phyloP scores from a whole-genome alignment of 169 alveolate genomes.

The Eimeria falciformis region DNA sequence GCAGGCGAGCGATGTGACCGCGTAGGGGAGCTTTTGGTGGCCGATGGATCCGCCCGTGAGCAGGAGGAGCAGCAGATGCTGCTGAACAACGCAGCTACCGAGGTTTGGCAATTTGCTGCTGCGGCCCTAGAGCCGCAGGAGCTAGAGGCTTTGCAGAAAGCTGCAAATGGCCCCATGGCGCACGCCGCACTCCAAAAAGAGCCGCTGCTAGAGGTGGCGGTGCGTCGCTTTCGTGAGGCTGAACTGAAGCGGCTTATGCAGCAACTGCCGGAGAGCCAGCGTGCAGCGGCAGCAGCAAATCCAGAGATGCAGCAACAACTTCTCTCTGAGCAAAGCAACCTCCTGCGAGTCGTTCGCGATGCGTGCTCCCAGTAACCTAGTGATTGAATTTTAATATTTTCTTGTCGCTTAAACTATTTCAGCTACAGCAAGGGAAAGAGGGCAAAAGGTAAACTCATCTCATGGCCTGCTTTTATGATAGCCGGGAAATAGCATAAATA shows the following conservation, averaged over 20 bases:
- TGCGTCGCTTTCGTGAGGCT: slow-evolving; percentile 6
- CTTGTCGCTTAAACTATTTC: too few relatives aligned
- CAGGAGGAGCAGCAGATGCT: slow-evolving; percentile 48
- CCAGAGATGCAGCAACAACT: neutral
- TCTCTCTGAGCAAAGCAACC: neutral
- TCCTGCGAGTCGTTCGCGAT: neutral
- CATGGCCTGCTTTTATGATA: too few relatives aligned
- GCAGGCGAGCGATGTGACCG: slow-evolving; percentile 39
- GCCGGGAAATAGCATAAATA: too few relatives aligned
- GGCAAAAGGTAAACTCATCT: too few relatives aligned
- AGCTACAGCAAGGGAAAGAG: neutral
- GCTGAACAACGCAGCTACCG: slow-evolving; percentile 6
- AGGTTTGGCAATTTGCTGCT: slow-evolving; percentile 12
- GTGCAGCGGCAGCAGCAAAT: neutral
- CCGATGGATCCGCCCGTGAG: slow-evolving; percentile 14
- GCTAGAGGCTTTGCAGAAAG: neutral
- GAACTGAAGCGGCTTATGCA: slow-evolving; percentile 22
- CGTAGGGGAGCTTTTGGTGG: slow-evolving; percentile 49
- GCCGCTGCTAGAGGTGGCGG: slow-evolving; percentile 29
- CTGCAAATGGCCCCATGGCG: neutral
- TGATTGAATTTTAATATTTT: neutral
- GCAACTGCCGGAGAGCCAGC: slow-evolving; percentile 4
- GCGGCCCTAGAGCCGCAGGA: slow-evolving; percentile 23
- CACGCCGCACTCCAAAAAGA: neutral
- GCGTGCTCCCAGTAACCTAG: neutral